Percentiles rank a stretch among this genome's conserved stretches.
phyloP scores from a whole-genome alignment of 257 asterid genomes.

The Lycium ferocissimum region DNA sequence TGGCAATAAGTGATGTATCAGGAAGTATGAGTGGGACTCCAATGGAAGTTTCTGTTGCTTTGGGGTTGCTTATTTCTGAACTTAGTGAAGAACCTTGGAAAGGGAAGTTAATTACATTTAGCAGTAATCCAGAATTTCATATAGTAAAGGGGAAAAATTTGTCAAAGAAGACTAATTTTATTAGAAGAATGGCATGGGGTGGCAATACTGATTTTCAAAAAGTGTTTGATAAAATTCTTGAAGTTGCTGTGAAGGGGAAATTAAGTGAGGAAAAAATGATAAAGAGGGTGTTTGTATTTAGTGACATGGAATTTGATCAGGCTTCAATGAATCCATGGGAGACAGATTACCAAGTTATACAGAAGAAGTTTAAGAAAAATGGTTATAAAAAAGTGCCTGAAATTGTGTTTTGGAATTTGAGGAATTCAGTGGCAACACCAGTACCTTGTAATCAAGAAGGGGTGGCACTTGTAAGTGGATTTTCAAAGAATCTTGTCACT shows the following conservation, averaged over 20 bases:
- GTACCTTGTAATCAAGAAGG: no score
- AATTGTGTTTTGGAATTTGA: conserved; percentile 23
- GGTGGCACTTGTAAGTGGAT: no score
- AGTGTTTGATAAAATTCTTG: conserved; percentile 15
- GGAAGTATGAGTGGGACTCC: conserved; percentile 5
- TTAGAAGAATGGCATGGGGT: not conserved
- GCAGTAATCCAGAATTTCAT: not conserved
- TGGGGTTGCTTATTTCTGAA: conserved; percentile 17
- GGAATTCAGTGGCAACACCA: conserved; percentile 31
- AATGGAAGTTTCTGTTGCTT: conserved; percentile 23
- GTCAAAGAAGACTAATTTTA: not conserved
- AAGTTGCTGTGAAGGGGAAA: conserved; percentile 8
- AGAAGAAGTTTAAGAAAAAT: not conserved
- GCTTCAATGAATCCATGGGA: not conserved
- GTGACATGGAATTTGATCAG: conserved; percentile 24
- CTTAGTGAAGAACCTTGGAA: conserved; percentile 26
- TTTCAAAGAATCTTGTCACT: no score
- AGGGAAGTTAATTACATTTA: conserved; percentile 18
- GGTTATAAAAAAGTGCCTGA: not conserved
- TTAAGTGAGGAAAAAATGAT: not conserved
- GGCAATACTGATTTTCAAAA: not conserved
- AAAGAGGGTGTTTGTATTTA: not conserved
- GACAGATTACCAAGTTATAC: not conserved
- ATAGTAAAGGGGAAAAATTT: not conserved
- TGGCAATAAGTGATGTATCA: not conserved